Evolutionary conservation across 805 yeast genomes (phyloP), one percentile per base, ranked within the genome.

Genomic region (Kluyveromyces nonfermentans): DNA sequence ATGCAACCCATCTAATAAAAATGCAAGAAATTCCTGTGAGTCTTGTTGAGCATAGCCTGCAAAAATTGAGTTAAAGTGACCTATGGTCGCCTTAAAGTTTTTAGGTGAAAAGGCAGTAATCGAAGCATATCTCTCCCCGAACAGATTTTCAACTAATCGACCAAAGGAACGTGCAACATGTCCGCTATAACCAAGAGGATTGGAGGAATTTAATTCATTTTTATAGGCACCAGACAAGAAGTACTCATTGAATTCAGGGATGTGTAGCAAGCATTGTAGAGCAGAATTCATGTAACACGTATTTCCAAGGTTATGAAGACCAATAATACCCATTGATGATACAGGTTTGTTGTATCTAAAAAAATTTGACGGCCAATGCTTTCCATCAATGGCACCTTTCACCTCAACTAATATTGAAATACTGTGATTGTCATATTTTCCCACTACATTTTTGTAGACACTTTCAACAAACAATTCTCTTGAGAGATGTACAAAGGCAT

Each of bases 241-340:
- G 58, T 87, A 90, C 35, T 78, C 72, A 8, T 81, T 75, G 20
- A 93, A 63, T 60, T 87, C 96, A 1, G 95, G 95, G 10, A 89
- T 73, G 57, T 90, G 97, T 0, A 78, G 74, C 35, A 90, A 65
- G 56, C 97, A 90, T 57, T 93, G 97, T 37, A 90, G 65, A 0
- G 96, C 96, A 8, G 95, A 85, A 61, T 87, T 88, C 97, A 89
- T 88, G 61, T 87, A 89, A 62, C 97, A 89, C 0, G 95, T 81
- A 59, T 89, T 89, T 2, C 97, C 97, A 48, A 88, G 66, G 56
- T 86, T 89, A 42, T 72, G 67, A 56, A 82, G 51, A 48, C 97
- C 82, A 46, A 71, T 61, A 38, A 69, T 57, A 50, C 96, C 89
- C 44, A 59, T 55, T 1, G 68, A 55, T n/a, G 62, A 59, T 1